Conservation (phyloP, 192 early-diverging fungal genomes). For the Backusella australiensis region DNA sequence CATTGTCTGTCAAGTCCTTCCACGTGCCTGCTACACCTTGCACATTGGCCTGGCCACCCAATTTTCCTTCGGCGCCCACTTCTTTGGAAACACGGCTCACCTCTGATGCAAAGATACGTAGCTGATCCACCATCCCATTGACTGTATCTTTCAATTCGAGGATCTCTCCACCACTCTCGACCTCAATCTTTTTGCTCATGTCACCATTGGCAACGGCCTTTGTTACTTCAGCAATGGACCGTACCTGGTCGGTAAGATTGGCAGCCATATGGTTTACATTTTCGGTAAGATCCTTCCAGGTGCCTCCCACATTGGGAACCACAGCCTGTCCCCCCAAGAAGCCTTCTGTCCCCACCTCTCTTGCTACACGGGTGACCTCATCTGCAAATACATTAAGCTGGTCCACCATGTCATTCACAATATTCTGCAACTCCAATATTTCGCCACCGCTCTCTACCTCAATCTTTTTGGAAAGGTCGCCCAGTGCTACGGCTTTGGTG, state of each 20-base stretch:
- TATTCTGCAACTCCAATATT: conserved; percentile 62
- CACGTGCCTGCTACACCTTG: conserved; percentile 37
- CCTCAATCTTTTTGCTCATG: conserved; percentile 53
- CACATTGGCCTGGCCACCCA: conserved; percentile 48
- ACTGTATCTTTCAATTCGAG: conserved; percentile 58
- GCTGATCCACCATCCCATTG: conserved; percentile 59
- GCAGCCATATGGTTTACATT: conserved; percentile 54
- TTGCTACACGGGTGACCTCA: conserved; percentile 74
- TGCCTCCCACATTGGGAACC: conserved; percentile 37
- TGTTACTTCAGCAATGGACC: conserved; percentile 62
- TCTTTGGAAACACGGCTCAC: conserved; percentile 53
- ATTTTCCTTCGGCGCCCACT: conserved; percentile 48
- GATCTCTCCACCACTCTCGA: conserved; percentile 51
- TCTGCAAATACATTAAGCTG: conserved; percentile 46
- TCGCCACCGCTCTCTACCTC: conserved; percentile 53
- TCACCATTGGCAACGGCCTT: conserved; percentile 63
- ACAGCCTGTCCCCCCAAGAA: conserved; percentile 60
- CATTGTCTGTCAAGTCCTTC: conserved; percentile 47
- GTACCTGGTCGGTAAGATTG: conserved; percentile 56
- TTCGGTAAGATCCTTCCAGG: conserved; percentile 50
- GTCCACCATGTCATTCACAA: conserved; percentile 62
- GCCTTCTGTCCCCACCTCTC: conserved; percentile 74
- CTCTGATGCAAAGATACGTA: conserved; percentile 45
- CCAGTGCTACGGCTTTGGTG: conserved; percentile 51
- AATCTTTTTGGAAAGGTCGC: conserved; percentile 53